These are phyloP conservation scores for Sordariomycetes sp. DNA, from an alignment of 2,329 filamentous ascomycete genomes.

Conservation along the genomic window DNA sequence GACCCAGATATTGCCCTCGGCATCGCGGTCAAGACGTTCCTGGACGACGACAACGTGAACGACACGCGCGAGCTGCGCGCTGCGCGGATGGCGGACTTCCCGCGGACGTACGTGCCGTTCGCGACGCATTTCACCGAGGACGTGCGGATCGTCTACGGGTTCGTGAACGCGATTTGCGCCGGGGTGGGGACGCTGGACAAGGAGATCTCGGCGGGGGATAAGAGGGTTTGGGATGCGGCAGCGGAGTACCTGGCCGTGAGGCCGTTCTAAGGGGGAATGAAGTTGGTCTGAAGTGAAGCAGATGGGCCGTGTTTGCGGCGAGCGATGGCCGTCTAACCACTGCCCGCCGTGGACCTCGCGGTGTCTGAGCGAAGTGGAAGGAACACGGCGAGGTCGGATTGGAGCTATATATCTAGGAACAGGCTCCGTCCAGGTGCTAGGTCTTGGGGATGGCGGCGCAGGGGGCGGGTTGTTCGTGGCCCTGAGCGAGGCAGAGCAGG, in stretches of 20 bases:
- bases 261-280: constrained; percentile 18
- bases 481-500: no score
- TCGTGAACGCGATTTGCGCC: constrained; percentile 37
- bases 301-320: no score
- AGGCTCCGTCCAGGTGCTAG: no score
- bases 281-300: no score
- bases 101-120: constrained; percentile 40
- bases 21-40: constrained; percentile 68
- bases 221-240: constrained; percentile 40
- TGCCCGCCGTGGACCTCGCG: no score
- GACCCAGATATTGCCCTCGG: constrained; percentile 65
- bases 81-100: constrained; percentile 34
- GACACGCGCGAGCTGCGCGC: constrained; percentile 35
- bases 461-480: no score
- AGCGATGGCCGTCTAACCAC: no score
- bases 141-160: constrained; percentile 40
- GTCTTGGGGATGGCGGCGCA: no score
- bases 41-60: constrained; percentile 54
- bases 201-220: constrained; percentile 31
- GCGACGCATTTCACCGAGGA: constrained; percentile 46
- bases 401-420: no score
- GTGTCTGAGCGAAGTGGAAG: no score
- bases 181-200: constrained; percentile 31
- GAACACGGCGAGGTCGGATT: no score
- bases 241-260: constrained; percentile 35